Percentiles rank a stretch among this genome's conserved stretches.
phyloP scores from a whole-genome alignment of 106 monocot genomes.

The Iris macrosiphon region DNA sequence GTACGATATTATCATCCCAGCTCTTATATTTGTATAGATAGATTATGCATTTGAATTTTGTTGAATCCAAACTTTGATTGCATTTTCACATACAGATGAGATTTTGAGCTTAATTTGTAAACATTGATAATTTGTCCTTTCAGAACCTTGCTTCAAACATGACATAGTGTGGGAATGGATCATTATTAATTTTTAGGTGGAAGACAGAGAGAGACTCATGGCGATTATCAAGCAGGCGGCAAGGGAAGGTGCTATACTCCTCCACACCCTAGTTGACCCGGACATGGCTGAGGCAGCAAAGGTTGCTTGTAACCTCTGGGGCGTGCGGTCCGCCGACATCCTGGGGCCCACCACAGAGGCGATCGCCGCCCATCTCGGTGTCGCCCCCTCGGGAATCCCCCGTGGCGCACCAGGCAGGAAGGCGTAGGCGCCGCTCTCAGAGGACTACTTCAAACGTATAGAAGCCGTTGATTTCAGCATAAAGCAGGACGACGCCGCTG shows the following conservation, averaged over 20 bases:
- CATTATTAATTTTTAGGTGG: slow-evolving; percentile 70
- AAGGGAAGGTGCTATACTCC: slow-evolving; percentile 67
- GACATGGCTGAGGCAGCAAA: slow-evolving; percentile 64
- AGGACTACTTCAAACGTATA: slow-evolving; percentile 76
- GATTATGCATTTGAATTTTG: too few relatives aligned
- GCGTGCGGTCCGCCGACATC: slow-evolving; percentile 56
- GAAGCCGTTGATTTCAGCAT: slow-evolving; percentile 95
- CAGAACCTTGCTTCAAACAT: too few relatives aligned
- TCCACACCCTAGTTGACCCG: slow-evolving; percentile 79
- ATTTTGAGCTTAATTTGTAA: too few relatives aligned
- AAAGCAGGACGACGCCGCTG: slow-evolving; percentile 89
- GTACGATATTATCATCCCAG: too few relatives aligned
- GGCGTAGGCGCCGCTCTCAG: slow-evolving; percentile 39
- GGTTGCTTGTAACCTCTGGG: slow-evolving; percentile 67
- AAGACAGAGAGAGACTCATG: slow-evolving; percentile 51
- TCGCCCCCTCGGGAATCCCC: slow-evolving; percentile 80
- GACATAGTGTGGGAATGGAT: too few relatives aligned
- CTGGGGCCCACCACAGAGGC: slow-evolving; percentile 77
- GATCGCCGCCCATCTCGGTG: slow-evolving; percentile 76
- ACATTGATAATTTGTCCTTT: too few relatives aligned
- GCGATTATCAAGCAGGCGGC: slow-evolving; percentile 87
- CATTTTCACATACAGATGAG: too few relatives aligned
- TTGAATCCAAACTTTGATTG: too few relatives aligned
- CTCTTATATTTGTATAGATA: too few relatives aligned
- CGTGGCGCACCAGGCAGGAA: slow-evolving; percentile 53